A percentile compares a stretch with the other conserved stretches of the same genome.
Conservation (phyloP, 192 early-diverging fungal species). For the Coemansia sp. region DNA sequence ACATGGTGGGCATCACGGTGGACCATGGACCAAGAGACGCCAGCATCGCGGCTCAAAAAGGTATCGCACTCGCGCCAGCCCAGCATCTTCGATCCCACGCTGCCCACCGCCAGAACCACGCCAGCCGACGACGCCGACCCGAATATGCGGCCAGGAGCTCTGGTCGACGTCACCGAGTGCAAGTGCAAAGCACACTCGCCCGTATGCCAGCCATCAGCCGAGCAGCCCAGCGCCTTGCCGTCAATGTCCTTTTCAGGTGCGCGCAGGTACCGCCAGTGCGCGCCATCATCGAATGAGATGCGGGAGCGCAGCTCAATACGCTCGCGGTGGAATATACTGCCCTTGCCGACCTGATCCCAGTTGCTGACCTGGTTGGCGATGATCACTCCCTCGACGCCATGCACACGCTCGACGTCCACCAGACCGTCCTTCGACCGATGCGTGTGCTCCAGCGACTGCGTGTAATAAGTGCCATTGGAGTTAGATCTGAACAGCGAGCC, state of each 20-base stretch:
- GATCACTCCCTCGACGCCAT: constrained; percentile 80
- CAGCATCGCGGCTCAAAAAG: constrained; percentile 85
- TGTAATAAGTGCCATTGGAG: constrained; percentile 88
- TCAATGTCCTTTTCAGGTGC: constrained; percentile 64
- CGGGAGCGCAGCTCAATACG: constrained; percentile 67
- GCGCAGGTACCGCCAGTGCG: constrained; percentile 70
- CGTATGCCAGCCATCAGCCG: constrained; percentile 34
- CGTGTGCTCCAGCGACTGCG: constrained; percentile 74
- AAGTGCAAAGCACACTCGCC: constrained; percentile 82
- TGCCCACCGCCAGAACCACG: constrained; percentile 90
- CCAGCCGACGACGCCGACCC: constrained; percentile 76
- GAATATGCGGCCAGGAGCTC: constrained; percentile 73
- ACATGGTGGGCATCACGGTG: constrained; percentile 77
- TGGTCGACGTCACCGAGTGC: constrained; percentile 76
- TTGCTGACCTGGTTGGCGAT: constrained; percentile 86
- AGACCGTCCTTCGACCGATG: constrained; percentile 74
- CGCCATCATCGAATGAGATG: constrained; percentile 89
- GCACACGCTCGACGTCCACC: constrained; percentile 91
- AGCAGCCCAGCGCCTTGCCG: constrained; percentile 65
- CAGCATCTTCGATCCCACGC: constrained; percentile 71
- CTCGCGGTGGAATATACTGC: constrained; percentile 35
- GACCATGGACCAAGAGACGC: constrained; percentile 72
- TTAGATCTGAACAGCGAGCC: constrained; percentile 85
- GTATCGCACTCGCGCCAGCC: constrained; percentile 81
- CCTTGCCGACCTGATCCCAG: constrained; percentile 61